Evolutionary conservation across 1,139 yeast genomes (phyloP).

Genomic region (Spathaspora jeffriesii): DNA sequence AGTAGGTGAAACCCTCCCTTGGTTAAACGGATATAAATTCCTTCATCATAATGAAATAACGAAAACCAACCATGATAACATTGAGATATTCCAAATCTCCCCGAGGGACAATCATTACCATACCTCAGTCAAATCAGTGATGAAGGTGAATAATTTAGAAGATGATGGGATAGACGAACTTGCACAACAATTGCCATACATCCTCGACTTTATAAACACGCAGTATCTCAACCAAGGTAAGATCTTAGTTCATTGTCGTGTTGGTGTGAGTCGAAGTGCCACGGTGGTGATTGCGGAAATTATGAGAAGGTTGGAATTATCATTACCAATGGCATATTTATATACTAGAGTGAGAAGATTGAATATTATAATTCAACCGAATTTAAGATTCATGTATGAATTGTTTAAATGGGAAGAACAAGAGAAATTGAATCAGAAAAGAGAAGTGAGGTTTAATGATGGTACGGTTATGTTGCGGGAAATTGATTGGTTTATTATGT

Average conservation of each 20-base stretch:
- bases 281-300: slow-evolving; percentile 52
- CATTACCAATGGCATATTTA: slow-evolving; percentile 43
- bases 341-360: slow-evolving; percentile 47
- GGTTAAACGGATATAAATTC: slow-evolving; percentile 46
- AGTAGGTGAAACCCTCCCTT: slow-evolving; percentile 82
- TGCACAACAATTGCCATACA: slow-evolving; percentile 32
- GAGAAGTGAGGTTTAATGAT: not conserved
- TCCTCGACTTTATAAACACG: slow-evolving; percentile 36
- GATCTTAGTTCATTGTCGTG: slow-evolving; percentile 48
- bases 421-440: slow-evolving; percentile 6
- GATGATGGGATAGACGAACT: slow-evolving; percentile 52
- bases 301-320: slow-evolving; percentile 38
- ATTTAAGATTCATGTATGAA: slow-evolving; percentile 49
- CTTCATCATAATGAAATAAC: slow-evolving; percentile 25
- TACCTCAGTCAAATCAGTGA: slow-evolving; percentile 30
- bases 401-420: slow-evolving; percentile 50
- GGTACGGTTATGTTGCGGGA: slow-evolving; percentile 44
- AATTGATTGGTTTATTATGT: slow-evolving; percentile 89
- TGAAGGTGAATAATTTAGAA: slow-evolving; percentile 46
- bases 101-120: slow-evolving; percentile 15
- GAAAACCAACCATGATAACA: slow-evolving; percentile 28
- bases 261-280: slow-evolving; percentile 52
- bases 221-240: slow-evolving; percentile 27
- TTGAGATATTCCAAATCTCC: slow-evolving; percentile 30
- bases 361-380: slow-evolving; percentile 51